A percentile compares a stretch with the other conserved stretches of the same genome.
phyloP scores from a whole-genome alignment of 805 yeast species.

The Nakazawaea ishiwadae region DNA sequence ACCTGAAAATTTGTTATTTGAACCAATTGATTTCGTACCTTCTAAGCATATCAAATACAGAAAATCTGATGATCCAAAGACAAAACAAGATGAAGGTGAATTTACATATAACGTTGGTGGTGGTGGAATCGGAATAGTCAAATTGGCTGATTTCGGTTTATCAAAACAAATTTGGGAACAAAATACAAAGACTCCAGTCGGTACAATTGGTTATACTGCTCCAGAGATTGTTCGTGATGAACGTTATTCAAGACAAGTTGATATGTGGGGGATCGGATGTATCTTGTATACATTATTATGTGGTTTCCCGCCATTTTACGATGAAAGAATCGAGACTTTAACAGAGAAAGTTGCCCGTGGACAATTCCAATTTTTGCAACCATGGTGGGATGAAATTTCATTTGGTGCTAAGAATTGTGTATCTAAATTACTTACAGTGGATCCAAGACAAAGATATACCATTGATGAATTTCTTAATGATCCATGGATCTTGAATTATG shows the following conservation, averaged over 20 bases:
- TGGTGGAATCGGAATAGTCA: conserved; percentile 86
- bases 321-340: conserved; percentile 67
- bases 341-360: conserved; percentile 81
- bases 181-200: conserved; percentile 95
- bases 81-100: conserved; percentile 83
- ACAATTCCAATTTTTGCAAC: conserved; percentile 67
- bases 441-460: conserved; percentile 62
- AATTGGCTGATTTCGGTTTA: conserved; percentile 92
- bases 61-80: conserved; percentile 61
- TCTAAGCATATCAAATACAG: conserved; percentile 34
- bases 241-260: conserved; percentile 88
- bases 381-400: conserved; percentile 89
- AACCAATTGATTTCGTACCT: conserved; percentile 44
- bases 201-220: conserved; percentile 97
- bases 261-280: conserved; percentile 99
- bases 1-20: conserved; percentile 72
- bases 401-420: conserved; percentile 67
- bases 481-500: conserved; percentile 59
- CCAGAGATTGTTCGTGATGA: conserved; percentile 97
- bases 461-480: conserved; percentile 68
- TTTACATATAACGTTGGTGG: conserved; percentile 81
- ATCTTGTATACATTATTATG: conserved; percentile 89
- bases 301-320: conserved; percentile 98
- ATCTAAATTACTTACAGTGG: conserved; percentile 61
- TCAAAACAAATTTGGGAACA: conserved; percentile 86